Conservation (phyloP, 768 basidiomycete species). For the Suillus luteus region DNA sequence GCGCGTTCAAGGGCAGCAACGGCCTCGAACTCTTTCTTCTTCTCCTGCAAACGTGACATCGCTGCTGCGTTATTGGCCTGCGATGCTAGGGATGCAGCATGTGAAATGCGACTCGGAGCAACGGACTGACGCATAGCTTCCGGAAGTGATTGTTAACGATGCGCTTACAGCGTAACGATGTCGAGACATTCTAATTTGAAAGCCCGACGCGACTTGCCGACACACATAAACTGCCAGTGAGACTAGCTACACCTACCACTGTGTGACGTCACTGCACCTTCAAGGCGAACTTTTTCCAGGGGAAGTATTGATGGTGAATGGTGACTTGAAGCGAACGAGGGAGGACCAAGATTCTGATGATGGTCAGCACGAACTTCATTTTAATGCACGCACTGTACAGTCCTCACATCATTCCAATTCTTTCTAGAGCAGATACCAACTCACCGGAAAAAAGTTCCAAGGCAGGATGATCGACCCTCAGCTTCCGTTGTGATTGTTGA, state of each 20-base stretch:
- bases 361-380: conserved; percentile 1
- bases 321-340: conserved; percentile 1
- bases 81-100: conserved; percentile 36
- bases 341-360: background rate
- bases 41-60: conserved; percentile 61
- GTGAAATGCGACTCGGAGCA: conserved; percentile 51
- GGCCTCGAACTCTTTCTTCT: conserved; percentile 81
- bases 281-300: background rate
- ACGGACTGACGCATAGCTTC: conserved; percentile 50
- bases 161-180: background rate
- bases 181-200: background rate
- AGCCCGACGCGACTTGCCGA: background rate
- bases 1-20: conserved; percentile 62
- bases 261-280: too few relatives aligned
- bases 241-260: too few relatives aligned
- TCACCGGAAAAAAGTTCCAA: background rate
- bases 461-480: background rate
- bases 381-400: background rate
- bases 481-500: background rate
- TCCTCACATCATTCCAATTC: background rate
- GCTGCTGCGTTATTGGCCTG: conserved; percentile 43
- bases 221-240: background rate
- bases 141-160: background rate
- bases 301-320: background rate
- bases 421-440: background rate